Evolutionary conservation across 192 early-diverging fungal species (phyloP).

Genomic region (Paraglomus brasilianum): DNA sequence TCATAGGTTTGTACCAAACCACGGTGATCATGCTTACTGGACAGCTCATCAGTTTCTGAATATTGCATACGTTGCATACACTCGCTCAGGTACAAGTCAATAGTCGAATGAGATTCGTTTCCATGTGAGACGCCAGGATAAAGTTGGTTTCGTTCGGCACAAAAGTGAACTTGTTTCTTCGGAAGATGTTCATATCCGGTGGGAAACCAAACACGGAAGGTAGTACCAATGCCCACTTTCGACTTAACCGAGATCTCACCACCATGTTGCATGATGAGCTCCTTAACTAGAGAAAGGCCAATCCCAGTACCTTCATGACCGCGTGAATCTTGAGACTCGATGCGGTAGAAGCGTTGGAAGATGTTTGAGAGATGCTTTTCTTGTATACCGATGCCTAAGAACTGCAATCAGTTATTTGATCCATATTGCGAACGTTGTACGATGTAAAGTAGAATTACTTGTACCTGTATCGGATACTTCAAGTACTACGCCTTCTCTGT

Average conservation of each 20-base stretch:
- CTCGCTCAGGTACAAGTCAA: constrained; percentile 36
- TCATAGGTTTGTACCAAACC: constrained; percentile 17
- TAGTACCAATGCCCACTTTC: constrained; percentile 45
- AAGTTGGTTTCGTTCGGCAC: constrained; percentile 6
- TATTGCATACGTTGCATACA: constrained; percentile 36
- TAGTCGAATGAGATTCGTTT: constrained; percentile 21
- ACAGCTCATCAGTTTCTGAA: too few species aligned
- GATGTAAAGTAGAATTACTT: background rate
- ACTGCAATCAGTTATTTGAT: constrained; percentile 8
- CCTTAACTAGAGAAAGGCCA: constrained; percentile 53
- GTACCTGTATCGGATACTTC: constrained; percentile 37
- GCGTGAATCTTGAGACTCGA: constrained; percentile 52
- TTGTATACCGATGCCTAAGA: constrained; percentile 56
- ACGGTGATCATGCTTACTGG: too few species aligned
- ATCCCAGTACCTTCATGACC: constrained; percentile 62
- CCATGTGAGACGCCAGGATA: background rate
- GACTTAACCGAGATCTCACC: constrained; percentile 45
- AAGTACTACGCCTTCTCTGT: constrained; percentile 35
- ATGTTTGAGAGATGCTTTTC: constrained; percentile 43
- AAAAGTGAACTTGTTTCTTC: constrained; percentile 36
- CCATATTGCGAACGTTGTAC: background rate
- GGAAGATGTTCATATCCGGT: constrained; percentile 50
- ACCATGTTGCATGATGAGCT: constrained; percentile 54
- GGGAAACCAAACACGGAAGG: constrained; percentile 52
- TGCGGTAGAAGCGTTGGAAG: constrained; percentile 61